These are phyloP conservation scores for Gypsophila paniculata DNA, from an alignment of 179 eudicot species.

Conservation along the genomic window DNA sequence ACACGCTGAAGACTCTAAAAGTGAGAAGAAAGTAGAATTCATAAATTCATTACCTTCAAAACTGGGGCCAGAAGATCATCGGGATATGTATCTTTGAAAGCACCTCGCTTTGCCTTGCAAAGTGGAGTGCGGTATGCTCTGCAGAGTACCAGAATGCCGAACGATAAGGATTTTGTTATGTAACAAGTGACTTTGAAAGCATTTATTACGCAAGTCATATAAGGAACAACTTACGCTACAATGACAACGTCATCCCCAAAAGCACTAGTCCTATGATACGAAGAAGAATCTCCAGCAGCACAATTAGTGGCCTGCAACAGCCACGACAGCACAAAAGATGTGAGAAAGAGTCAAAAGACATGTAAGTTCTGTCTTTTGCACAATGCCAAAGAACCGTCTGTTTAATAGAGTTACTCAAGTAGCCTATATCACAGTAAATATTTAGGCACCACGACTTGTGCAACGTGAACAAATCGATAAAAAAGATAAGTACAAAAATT, in stretches of 20 bases:
- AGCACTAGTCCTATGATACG: slow-evolving; percentile 68
- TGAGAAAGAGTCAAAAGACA: neutral
- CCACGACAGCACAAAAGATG: neutral
- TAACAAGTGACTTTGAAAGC: neutral
- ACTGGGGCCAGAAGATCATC: slow-evolving; percentile 92
- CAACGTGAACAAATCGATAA: too few relatives aligned
- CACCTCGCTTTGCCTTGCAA: slow-evolving; percentile 85
- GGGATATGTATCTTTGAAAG: slow-evolving; percentile 84
- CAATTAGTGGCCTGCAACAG: slow-evolving; percentile 58
- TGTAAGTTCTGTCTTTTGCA: too few relatives aligned
- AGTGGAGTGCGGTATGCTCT: slow-evolving; percentile 79
- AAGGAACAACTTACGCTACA: slow-evolving; percentile 65
- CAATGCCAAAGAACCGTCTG: too few relatives aligned
- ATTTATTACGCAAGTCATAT: neutral
- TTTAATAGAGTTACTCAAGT: too few relatives aligned
- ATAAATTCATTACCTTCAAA: slow-evolving; percentile 43
- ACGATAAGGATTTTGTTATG: neutral
- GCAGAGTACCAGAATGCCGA: slow-evolving; percentile 11
- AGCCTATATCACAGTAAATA: too few relatives aligned
- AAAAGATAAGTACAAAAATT: too few relatives aligned
- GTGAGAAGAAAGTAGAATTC: neutral
- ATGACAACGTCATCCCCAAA: slow-evolving; percentile 91
- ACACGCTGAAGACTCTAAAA: neutral
- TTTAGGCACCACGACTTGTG: too few relatives aligned
- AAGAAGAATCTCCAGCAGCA: slow-evolving; percentile 68